These are phyloP conservation scores for Luffa acutangula DNA, from an alignment of 306 rosid species.

Conservation along the genomic window DNA sequence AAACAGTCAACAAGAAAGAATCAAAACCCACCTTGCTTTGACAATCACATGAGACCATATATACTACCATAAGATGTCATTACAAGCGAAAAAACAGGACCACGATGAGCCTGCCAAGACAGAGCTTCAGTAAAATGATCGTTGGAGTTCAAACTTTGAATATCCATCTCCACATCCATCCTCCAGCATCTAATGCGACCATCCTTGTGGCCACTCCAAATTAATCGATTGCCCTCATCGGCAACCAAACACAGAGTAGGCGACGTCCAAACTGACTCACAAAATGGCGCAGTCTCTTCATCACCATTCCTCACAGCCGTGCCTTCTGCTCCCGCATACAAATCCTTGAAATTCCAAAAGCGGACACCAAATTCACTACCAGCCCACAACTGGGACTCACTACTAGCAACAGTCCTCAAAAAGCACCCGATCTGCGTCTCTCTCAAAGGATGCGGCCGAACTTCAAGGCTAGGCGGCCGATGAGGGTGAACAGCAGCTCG, in stretches of 20 bases:
- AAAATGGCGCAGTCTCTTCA: slow-evolving; percentile 61
- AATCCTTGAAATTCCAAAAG: slow-evolving; percentile 55
- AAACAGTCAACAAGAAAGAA: slow-evolving; percentile 10
- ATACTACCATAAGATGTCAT: slow-evolving; percentile 40
- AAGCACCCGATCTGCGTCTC: slow-evolving; percentile 80
- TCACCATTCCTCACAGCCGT: slow-evolving; percentile 31
- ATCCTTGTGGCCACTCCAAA: slow-evolving; percentile 88
- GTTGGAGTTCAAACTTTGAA: not conserved
- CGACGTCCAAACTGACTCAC: slow-evolving; percentile 46
- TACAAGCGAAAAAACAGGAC: slow-evolving; percentile 38
- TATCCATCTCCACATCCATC: slow-evolving; percentile 37
- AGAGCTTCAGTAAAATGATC: slow-evolving; percentile 36
- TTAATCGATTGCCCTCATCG: slow-evolving; percentile 54
- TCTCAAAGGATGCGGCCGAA: slow-evolving; percentile 79
- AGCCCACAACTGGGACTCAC: slow-evolving; percentile 68
- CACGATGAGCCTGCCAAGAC: slow-evolving; percentile 44
- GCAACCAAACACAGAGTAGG: slow-evolving; percentile 65
- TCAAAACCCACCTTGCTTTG: slow-evolving; percentile 4
- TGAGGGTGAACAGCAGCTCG: slow-evolving; percentile 64
- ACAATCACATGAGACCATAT: not conserved
- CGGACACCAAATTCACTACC: slow-evolving; percentile 60
- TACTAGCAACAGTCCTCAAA: slow-evolving; percentile 45
- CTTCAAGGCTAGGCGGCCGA: slow-evolving; percentile 66
- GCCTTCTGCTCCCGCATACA: slow-evolving; percentile 36
- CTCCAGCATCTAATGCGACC: slow-evolving; percentile 77